Conservation (phyloP, 1,284 basidiomycete species). For the Papiliotrema flavescens region DNA sequence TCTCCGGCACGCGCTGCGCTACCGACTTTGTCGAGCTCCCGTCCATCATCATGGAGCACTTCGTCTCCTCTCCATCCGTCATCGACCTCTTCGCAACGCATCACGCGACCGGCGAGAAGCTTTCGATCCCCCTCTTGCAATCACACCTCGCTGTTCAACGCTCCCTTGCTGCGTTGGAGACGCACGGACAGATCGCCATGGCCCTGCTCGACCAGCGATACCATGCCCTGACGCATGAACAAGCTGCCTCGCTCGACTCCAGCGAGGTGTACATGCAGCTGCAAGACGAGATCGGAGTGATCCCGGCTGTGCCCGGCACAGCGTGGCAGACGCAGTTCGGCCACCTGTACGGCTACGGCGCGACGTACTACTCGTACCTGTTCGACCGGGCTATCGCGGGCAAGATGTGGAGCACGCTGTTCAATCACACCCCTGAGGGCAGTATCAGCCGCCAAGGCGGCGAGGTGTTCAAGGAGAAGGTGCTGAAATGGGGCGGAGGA, state of each 20-base stretch:
- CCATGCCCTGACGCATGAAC: slow-evolving; percentile 58
- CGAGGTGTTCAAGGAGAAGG: slow-evolving; percentile 71
- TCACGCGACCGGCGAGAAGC: slow-evolving; percentile 60
- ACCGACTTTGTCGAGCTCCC: slow-evolving; percentile 98
- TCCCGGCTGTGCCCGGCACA: slow-evolving; percentile 75
- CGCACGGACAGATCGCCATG: slow-evolving; percentile 86
- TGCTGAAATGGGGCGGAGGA: slow-evolving; percentile 80
- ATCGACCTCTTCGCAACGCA: slow-evolving; percentile 71
- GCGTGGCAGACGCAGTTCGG: slow-evolving; percentile 94
- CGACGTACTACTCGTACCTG: slow-evolving; percentile 95
- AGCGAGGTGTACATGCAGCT: slow-evolving; percentile 64
- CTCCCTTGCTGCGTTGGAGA: slow-evolving; percentile 62
- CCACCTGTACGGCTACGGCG: slow-evolving; percentile 92
- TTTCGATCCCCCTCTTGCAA: slow-evolving; percentile 61
- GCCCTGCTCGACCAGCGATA: slow-evolving; percentile 86
- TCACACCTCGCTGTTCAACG: slow-evolving; percentile 45
- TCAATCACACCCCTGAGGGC: slow-evolving; percentile 49
- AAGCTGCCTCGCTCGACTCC: slow-evolving; percentile 57
- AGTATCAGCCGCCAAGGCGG: slow-evolving; percentile 61
- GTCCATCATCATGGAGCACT: slow-evolving; percentile 97
- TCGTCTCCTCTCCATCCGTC: slow-evolving; percentile 78
- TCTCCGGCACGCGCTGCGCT: slow-evolving; percentile 95
- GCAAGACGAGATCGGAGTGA: slow-evolving; percentile 66
- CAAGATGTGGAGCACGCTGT: slow-evolving; percentile 77
- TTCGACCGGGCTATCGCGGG: slow-evolving; percentile 95